phyloP scores from a whole-genome alignment of 352 stramenopile species.

The Phytophthora tentaculata region DNA sequence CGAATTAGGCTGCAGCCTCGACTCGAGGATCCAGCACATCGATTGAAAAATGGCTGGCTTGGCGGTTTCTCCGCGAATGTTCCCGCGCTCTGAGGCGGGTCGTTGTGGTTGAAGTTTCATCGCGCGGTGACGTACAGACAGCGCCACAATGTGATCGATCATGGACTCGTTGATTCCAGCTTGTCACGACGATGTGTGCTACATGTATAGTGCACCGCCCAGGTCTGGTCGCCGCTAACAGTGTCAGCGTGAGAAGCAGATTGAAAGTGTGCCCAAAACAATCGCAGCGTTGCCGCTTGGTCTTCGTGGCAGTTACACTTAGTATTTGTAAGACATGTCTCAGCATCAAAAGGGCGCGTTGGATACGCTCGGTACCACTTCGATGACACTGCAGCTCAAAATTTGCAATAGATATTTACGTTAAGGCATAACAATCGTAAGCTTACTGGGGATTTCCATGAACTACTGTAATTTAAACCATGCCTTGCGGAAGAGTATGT shows the following conservation, averaged over 20 bases:
- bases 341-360: constrained; percentile 28
- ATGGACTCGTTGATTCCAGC: constrained; percentile 2
- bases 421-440: background rate
- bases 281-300: too few relatives aligned
- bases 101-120: constrained; percentile 19
- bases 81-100: constrained; percentile 5
- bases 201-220: background rate
- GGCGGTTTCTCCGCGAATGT: background rate
- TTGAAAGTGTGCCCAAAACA: too few relatives aligned
- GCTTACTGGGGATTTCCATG: too few relatives aligned
- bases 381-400: constrained; percentile 33
- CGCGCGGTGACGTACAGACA: constrained; percentile 15
- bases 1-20: too few relatives aligned
- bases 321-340: constrained; percentile 31
- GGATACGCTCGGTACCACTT: constrained; percentile 27
- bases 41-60: background rate
- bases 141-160: constrained; percentile 18
- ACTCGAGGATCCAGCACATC: background rate
- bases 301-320: constrained; percentile 12
- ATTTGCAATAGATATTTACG: constrained; percentile 15
- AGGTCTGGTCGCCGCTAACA: background rate
- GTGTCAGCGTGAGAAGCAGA: too few relatives aligned
- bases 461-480: too few relatives aligned
- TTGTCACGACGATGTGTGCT: constrained; percentile 17
- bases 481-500: too few relatives aligned